Evolutionary conservation across 306 rosid genomes (phyloP).

Genomic region (Aeschynomene evenia): DNA sequence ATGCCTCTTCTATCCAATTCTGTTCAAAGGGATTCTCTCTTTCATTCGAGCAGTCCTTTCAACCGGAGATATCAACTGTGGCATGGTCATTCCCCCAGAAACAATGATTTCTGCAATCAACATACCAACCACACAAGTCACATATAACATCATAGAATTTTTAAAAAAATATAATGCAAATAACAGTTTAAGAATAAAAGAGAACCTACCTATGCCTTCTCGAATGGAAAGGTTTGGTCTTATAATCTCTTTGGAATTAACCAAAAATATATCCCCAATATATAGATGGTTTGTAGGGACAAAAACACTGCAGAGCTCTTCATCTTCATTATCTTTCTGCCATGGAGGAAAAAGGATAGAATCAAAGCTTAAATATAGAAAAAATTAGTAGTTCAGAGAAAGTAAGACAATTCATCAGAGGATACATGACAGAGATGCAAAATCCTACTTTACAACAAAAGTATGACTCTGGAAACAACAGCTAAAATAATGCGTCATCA

Average conservation of each 20-base stretch:
- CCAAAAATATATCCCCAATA: constrained; percentile 80
- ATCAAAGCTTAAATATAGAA: constrained; percentile 17
- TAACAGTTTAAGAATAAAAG: constrained; percentile 11
- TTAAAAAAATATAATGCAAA: not conserved
- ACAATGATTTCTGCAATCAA: constrained; percentile 90
- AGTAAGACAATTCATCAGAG: constrained; percentile 8
- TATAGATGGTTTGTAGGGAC: constrained; percentile 90
- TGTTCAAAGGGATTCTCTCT: constrained; percentile 65
- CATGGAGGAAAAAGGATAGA: constrained; percentile 2
- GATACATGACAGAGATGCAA: constrained; percentile 8
- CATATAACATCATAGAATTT: not conserved
- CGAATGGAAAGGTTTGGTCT: constrained; percentile 89
- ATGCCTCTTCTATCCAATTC: constrained; percentile 42
- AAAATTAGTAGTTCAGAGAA: not conserved
- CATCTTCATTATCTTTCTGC: constrained; percentile 80
- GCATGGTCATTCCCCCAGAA: constrained; percentile 96
- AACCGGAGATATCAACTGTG: constrained; percentile 67
- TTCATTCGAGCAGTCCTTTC: constrained; percentile 52
- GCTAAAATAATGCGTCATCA: not conserved
- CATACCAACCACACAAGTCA: not conserved
- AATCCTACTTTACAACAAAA: not conserved
- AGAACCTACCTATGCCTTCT: constrained; percentile 79
- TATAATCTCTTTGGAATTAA: constrained; percentile 71
- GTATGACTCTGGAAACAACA: constrained; percentile 8
- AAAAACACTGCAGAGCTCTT: constrained; percentile 87